phyloP scores from a whole-genome alignment of 2,329 filamentous ascomycete species.

The Coleophoma cylindrospora region DNA sequence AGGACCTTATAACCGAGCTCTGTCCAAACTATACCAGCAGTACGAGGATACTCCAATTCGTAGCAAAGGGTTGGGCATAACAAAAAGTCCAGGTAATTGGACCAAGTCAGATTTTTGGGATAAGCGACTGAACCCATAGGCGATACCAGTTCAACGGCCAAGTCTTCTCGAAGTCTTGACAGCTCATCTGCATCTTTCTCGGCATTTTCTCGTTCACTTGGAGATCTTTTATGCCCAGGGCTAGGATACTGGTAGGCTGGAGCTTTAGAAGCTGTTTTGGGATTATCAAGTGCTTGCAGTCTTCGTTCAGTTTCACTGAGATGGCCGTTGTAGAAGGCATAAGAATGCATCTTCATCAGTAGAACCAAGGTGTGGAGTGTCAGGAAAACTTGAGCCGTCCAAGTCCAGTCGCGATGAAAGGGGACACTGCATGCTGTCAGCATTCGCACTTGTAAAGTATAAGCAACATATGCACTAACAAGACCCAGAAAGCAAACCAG shows the following conservation, averaged over 20 bases:
- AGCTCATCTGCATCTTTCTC: conserved; percentile 41
- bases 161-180: conserved; percentile 70
- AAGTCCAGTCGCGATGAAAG: conserved; percentile 84
- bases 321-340: conserved; percentile 97
- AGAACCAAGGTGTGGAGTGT: conserved; percentile 85
- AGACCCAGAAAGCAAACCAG: conserved; percentile 82
- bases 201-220: conserved; percentile 16
- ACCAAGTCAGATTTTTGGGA: conserved; percentile 76
- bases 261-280: conserved; percentile 61
- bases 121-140: conserved; percentile 87
- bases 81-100: conserved; percentile 82
- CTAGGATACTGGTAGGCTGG: conserved; percentile 73
- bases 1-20: conserved; percentile 80
- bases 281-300: conserved; percentile 72
- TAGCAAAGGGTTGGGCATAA: conserved; percentile 96
- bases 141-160: conserved; percentile 87
- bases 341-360: conserved; percentile 99
- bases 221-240: conserved; percentile 15
- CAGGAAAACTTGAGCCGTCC: conserved; percentile 95
- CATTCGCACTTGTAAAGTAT: not conserved
- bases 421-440: conserved; percentile 51
- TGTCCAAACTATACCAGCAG: conserved; percentile 66
- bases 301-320: conserved; percentile 81
- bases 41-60: conserved; percentile 92
- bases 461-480: conserved; percentile 33